Evolutionary conservation across 2,329 filamentous ascomycete species (phyloP).

Genomic region (Verticillium albo-atrum): DNA sequence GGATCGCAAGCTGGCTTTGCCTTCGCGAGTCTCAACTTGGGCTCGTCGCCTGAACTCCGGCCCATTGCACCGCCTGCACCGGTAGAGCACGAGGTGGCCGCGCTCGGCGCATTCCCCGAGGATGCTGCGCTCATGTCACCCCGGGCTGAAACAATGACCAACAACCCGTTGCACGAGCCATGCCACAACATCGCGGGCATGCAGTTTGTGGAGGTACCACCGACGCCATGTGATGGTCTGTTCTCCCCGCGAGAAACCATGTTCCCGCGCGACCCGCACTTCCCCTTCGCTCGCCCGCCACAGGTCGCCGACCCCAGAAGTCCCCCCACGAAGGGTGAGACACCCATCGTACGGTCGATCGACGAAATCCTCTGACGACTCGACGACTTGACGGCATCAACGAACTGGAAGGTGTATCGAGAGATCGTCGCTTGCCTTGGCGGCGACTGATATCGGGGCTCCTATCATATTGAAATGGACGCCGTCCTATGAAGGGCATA

Average conservation of each 20-base stretch:
- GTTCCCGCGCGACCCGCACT: constrained; percentile 51
- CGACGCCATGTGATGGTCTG: constrained; percentile 45
- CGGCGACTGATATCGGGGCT: no score
- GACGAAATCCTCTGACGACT: constrained; percentile 63
- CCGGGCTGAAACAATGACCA: constrained; percentile 67
- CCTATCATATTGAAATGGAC: no score
- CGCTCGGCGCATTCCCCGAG: constrained; percentile 30
- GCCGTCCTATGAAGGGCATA: not conserved
- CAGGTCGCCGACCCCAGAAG: constrained; percentile 64
- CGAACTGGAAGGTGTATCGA: no score
- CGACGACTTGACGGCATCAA: not conserved
- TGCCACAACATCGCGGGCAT: constrained; percentile 39
- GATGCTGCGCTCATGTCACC: constrained; percentile 65
- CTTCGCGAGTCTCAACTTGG: constrained; percentile 32
- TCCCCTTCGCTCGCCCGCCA: constrained; percentile 44
- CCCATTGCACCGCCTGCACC: constrained; percentile 2
- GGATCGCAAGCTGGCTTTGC: constrained; percentile 33
- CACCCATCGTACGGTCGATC: constrained; percentile 72
- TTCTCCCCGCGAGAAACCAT: constrained; percentile 49
- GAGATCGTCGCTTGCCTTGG: no score
- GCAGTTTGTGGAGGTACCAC: constrained; percentile 47
- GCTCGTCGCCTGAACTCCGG: constrained; percentile 17
- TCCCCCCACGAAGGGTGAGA: constrained; percentile 68
- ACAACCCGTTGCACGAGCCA: constrained; percentile 55
- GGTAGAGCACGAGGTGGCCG: constrained; percentile 29